phyloP scores from a whole-genome alignment of 352 stramenopile genomes.

The Globisporangium lucens region DNA sequence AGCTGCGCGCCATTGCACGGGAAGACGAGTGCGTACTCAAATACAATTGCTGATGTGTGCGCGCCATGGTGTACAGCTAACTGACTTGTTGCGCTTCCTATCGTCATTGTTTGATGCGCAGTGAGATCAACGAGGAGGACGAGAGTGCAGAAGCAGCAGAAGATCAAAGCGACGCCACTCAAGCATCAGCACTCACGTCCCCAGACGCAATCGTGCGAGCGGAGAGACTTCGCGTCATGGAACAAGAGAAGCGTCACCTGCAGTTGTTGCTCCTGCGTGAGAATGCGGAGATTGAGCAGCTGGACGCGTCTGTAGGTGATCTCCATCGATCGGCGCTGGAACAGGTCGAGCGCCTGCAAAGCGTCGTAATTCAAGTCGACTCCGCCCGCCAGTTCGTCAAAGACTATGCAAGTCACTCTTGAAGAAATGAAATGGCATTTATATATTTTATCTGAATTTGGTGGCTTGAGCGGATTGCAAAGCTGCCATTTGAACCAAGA shows the following conservation, averaged over 20 bases:
- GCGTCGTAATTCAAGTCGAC: slow-evolving; percentile 30
- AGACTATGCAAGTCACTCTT: slow-evolving; percentile 29
- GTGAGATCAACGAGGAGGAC: slow-evolving; percentile 1
- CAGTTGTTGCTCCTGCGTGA: slow-evolving; percentile 35
- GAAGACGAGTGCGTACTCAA: slow-evolving; percentile 18
- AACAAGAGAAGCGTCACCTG: slow-evolving; percentile 47
- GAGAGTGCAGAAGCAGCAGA: slow-evolving; percentile 9
- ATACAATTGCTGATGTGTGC: neutral
- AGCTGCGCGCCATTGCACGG: slow-evolving; percentile 31
- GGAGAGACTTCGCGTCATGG: slow-evolving; percentile 48
- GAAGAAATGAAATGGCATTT: neutral
- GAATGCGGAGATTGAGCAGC: slow-evolving; percentile 38
- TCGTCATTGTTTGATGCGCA: neutral
- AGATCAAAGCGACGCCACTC: neutral
- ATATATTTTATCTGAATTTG: slow-evolving; percentile 1
- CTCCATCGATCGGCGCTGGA: slow-evolving; percentile 41
- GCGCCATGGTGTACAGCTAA: neutral
- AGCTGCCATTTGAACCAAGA: neutral
- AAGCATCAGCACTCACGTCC: slow-evolving; percentile 1
- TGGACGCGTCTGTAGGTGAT: slow-evolving; percentile 37
- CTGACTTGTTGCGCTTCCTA: neutral
- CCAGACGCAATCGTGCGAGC: slow-evolving; percentile 38
- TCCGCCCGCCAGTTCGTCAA: slow-evolving; percentile 33
- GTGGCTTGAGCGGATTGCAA: neutral
- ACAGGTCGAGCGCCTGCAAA: slow-evolving; percentile 44